Percentiles rank a stretch among this genome's conserved stretches.
Evolutionary conservation across 768 basidiomycete genomes (phyloP).

Genomic region (Dictyophora rubrovolvata): DNA sequence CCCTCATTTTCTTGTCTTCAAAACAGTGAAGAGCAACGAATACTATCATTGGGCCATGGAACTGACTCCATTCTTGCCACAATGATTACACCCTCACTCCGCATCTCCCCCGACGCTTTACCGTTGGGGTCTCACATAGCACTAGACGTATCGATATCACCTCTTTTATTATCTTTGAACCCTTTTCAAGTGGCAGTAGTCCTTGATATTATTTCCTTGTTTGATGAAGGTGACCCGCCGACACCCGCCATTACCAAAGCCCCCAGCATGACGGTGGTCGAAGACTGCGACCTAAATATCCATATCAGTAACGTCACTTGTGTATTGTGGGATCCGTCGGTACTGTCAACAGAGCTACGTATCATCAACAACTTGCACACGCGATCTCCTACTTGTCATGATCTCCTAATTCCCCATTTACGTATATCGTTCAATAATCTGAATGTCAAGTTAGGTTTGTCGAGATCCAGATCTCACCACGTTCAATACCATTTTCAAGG

Average conservation of each 20-base stretch:
- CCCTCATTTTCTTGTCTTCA: slow-evolving; percentile 10
- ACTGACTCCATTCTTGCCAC: slow-evolving; percentile 48
- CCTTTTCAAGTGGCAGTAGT: slow-evolving; percentile 1
- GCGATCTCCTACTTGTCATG: background rate
- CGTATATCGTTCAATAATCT: slow-evolving; percentile 1
- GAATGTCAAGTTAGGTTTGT: background rate
- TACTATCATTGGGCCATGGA: slow-evolving; percentile 48
- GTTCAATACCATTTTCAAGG: background rate
- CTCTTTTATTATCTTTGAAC: background rate
- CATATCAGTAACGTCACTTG: background rate
- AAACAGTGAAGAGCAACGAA: slow-evolving; percentile 27
- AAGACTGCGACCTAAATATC: background rate
- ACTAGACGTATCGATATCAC: background rate
- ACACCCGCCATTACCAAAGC: background rate
- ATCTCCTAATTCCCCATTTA: background rate
- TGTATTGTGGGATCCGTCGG: background rate
- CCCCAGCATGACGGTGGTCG: background rate
- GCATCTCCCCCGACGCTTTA: slow-evolving; percentile 11
- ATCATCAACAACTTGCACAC: background rate
- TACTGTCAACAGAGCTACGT: background rate
- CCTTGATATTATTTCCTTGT: background rate
- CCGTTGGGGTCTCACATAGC: slow-evolving; percentile 1
- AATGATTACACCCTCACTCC: slow-evolving; percentile 36
- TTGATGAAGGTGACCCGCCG: background rate
- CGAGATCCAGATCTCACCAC: background rate